Percentiles rank a stretch among this genome's conserved stretches.
phyloP scores from a whole-genome alignment of 108 stramenopile genomes.

The Fistulifera solaris region DNA sequence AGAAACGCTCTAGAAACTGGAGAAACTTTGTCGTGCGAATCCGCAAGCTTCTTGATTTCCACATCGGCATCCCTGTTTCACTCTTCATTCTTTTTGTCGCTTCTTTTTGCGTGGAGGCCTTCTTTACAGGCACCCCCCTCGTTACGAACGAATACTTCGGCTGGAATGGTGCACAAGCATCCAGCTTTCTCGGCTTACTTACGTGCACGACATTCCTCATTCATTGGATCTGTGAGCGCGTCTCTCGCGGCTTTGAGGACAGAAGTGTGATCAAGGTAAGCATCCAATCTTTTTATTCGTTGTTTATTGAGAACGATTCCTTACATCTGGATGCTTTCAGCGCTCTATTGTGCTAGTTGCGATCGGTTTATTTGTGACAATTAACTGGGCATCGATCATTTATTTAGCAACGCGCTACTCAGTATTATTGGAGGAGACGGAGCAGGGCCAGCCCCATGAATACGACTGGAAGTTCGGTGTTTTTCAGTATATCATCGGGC shows the following conservation, averaged over 20 bases:
- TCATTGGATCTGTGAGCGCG: conserved; percentile 45
- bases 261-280: conserved; percentile 49
- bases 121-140: conserved; percentile 66
- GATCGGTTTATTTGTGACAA: conserved; percentile 38
- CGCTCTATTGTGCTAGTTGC: conserved; percentile 30
- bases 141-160: conserved; percentile 55
- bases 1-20: too few relatives aligned
- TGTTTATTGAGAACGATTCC: neutral
- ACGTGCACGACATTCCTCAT: conserved; percentile 45
- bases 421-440: conserved; percentile 19
- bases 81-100: conserved; percentile 52
- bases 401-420: conserved; percentile 20
- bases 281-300: neutral
- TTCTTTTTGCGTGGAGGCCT: conserved; percentile 42
- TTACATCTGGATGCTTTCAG: conserved; percentile 13
- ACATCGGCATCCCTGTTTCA: conserved; percentile 51
- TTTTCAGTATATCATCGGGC: conserved; percentile 50
- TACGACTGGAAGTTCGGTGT: conserved; percentile 70
- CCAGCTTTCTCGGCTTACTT: conserved; percentile 40
- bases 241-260: conserved; percentile 55
- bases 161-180: conserved; percentile 51
- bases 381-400: conserved; percentile 40
- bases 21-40: too few relatives aligned
- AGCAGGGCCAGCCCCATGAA: conserved; percentile 11
- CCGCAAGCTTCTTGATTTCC: conserved; percentile 21